Conservation (phyloP, 441 rosid species). For the Daphne laureola region DNA sequence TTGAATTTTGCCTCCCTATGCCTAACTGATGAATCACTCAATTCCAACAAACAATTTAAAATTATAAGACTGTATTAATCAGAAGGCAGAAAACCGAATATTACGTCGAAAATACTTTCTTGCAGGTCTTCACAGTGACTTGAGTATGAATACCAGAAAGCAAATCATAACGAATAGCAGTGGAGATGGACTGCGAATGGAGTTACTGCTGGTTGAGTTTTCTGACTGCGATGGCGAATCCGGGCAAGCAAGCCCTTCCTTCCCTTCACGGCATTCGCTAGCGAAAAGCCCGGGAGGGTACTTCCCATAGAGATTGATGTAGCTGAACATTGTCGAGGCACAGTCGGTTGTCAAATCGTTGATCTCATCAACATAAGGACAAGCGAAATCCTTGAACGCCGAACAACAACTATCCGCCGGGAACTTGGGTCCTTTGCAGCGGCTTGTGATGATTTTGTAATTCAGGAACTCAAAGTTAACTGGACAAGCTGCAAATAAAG, state of each 20-base stretch:
- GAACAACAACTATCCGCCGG: conserved; percentile 45
- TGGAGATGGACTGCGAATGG: conserved; percentile 7
- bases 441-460: conserved; percentile 47
- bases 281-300: conserved; percentile 83
- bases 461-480: conserved; percentile 61
- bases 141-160: conserved; percentile 18
- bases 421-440: conserved; percentile 62
- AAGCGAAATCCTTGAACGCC: conserved; percentile 69
- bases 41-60: not conserved
- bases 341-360: conserved; percentile 63
- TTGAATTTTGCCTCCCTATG: no score
- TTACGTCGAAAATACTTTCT: conserved; percentile 5
- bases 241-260: conserved; percentile 55
- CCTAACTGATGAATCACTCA: no score
- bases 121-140: conserved; percentile 21
- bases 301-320: conserved; percentile 69
- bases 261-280: conserved; percentile 53
- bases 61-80: conserved; percentile 4
- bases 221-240: conserved; percentile 30
- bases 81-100: not conserved
- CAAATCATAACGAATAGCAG: conserved; percentile 23
- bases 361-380: conserved; percentile 51
- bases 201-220: conserved; percentile 16
- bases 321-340: conserved; percentile 74
- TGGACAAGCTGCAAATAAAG: conserved; percentile 40